A percentile compares a stretch with the other conserved stretches of the same genome.
These are phyloP conservation scores for Pistacia vera DNA, from an alignment of 345 rosid species.

Conservation along the genomic window DNA sequence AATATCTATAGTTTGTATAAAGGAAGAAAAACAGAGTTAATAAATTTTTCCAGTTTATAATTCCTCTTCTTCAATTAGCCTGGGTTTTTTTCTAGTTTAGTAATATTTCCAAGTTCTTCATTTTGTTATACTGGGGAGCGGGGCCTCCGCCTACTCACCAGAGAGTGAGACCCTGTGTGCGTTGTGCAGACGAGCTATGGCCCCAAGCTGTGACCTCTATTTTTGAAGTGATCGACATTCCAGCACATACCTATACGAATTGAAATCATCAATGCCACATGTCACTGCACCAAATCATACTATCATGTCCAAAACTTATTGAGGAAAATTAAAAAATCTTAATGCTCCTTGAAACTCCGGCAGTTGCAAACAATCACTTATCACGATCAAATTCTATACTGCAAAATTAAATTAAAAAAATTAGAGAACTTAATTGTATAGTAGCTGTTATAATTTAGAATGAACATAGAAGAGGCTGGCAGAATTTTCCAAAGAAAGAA, in stretches of 20 bases:
- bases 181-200: too few relatives aligned
- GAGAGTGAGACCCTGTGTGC: too few relatives aligned
- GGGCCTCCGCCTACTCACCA: too few relatives aligned
- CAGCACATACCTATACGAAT: not conserved
- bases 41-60: too few relatives aligned
- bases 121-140: too few relatives aligned
- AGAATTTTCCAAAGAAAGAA: not conserved
- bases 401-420: constrained; percentile 27
- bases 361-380: constrained; percentile 64
- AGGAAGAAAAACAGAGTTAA: too few relatives aligned
- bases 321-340: constrained; percentile 59
- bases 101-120: too few relatives aligned
- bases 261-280: constrained; percentile 8
- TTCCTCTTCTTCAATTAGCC: too few relatives aligned
- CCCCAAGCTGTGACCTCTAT: too few relatives aligned
- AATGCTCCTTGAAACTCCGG: constrained; percentile 63
- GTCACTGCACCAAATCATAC: not conserved
- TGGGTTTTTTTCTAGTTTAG: too few relatives aligned
- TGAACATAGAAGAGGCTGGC: not conserved
- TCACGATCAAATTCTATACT: constrained; percentile 71
- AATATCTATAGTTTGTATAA: too few relatives aligned
- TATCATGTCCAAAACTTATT: constrained; percentile 34
- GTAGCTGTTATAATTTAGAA: not conserved
- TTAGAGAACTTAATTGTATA: not conserved
- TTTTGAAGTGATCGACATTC: too few relatives aligned